phyloP scores from a whole-genome alignment of 306 rosid species.

The Hylodesmum podocarpum region DNA sequence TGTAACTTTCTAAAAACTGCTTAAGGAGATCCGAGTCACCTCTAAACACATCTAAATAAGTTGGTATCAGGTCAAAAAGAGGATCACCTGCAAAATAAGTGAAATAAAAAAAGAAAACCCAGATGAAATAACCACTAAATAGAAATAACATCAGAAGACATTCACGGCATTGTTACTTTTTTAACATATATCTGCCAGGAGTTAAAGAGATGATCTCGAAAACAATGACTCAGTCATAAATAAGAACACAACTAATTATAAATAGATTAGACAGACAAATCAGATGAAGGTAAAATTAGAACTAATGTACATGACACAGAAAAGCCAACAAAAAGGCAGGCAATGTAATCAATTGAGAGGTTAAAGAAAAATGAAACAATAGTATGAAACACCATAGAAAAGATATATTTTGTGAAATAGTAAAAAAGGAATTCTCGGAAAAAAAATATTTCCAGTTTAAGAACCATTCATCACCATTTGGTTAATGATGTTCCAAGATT shows the following conservation, averaged over 20 bases:
- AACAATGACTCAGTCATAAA: background rate
- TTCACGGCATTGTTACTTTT: background rate
- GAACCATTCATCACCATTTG: background rate
- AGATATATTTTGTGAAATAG: background rate
- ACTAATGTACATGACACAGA: background rate
- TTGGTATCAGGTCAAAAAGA: constrained; percentile 78
- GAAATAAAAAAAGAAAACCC: background rate
- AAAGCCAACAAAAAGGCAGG: background rate
- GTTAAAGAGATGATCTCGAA: background rate
- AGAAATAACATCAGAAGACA: constrained; percentile 4
- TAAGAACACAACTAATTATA: background rate
- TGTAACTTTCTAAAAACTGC: constrained; percentile 74
- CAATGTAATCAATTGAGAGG: background rate
- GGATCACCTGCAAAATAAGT: constrained; percentile 74
- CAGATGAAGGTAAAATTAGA: constrained; percentile 1
- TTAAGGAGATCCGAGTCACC: constrained; percentile 66
- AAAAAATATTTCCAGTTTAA: background rate
- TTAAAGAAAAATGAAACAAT: background rate
- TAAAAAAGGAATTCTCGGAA: background rate
- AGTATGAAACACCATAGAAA: background rate
- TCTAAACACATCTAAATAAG: constrained; percentile 86
- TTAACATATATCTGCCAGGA: background rate
- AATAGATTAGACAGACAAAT: constrained; percentile 19
- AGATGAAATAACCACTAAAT: constrained; percentile 16
- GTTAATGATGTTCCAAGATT: background rate